Evolutionary conservation across 2,329 filamentous ascomycete species (phyloP), one percentile per base, ranked within the genome.

Genomic region (Aspergillus transmontanensis): DNA sequence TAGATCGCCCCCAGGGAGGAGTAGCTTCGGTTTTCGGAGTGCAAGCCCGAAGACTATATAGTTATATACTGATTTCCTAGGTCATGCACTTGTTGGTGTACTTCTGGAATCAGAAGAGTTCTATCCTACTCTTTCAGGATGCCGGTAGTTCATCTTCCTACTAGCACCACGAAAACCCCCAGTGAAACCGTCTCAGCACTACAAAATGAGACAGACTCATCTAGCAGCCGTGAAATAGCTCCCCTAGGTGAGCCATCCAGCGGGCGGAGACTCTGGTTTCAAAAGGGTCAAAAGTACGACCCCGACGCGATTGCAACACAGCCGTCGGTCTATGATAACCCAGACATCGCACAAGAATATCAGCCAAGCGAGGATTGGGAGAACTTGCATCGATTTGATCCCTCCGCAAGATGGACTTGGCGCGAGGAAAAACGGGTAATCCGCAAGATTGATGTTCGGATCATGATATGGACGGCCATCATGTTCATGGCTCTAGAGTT

Each of bases 301-400:
- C 63, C 70, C 3, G 65, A 73, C 30, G 68, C 64, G 19, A 70
- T 74, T 57, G 78, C 79, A 19, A 77, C 73, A 0, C 70, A 81
- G 66, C 78, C 76, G 1, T 83, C 80, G 2, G 81, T 83, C 6
- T 83, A 76, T 54, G 81, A 83, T 41, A 76, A 82, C 50, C 75
- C 78, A 0, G 75, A 79, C 12, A 71, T 76, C 1, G 79, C 75
- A 16, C 76, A 76, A 46, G 67, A 72, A 62, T 74, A 73, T 55
- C 67, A 70, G 23, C 75, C 73, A 1, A 64, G 65, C 23, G 66
- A 64, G 0, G 70, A 72, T 50, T 77, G 73, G 72, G 74, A 77
- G 57, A 64, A 64, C 11, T 19, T 64, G 9, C 64, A 66, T 28
- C 64, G 64, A 34, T 66, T 64, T 41, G 64, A 66, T 30, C 64